These are phyloP conservation scores for Punica granatum DNA, from an alignment of 345 rosid species.

Conservation along the genomic window DNA sequence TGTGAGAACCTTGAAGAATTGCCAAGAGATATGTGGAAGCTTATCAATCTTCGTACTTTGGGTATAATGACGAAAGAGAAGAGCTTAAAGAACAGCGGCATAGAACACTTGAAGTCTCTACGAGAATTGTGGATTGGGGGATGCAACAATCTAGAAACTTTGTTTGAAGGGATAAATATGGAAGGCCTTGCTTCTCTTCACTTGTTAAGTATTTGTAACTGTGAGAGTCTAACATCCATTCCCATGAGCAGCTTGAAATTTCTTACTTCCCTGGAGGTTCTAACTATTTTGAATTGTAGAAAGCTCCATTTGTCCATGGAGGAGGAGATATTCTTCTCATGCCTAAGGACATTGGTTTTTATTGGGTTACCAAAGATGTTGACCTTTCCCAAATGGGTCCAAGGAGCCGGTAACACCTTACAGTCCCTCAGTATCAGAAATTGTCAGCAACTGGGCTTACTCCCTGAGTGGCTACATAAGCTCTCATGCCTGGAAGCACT, in stretches of 20 bases:
- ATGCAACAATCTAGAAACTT: conserved; percentile 10
- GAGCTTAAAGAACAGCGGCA: conserved; percentile 4
- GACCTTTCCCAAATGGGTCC: neutral
- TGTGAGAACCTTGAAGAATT: conserved; percentile 8
- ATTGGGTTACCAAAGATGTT: neutral
- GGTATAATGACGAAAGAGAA: neutral
- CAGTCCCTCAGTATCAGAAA: neutral
- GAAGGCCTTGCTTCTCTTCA: conserved; percentile 8
- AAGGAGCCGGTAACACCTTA: neutral
- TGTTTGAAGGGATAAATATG: conserved; percentile 10
- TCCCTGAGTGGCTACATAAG: neutral
- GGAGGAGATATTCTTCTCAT: neutral
- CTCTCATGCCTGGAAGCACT: neutral
- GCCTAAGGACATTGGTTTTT: neutral
- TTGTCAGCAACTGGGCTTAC: neutral
- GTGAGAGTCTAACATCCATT: conserved; percentile 7
- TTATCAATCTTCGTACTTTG: conserved; percentile 8
- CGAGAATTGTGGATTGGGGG: neutral
- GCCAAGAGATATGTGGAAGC: conserved; percentile 2
- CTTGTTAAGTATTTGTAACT: fast-evolving
- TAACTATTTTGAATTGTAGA: neutral
- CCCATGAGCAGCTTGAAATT: neutral
- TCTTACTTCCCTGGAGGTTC: conserved; percentile 6
- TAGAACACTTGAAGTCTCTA: conserved; percentile 12
- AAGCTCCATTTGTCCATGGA: neutral